phyloP scores from a whole-genome alignment of 192 early-diverging fungal species.

The Nowakowskiella sp. region DNA sequence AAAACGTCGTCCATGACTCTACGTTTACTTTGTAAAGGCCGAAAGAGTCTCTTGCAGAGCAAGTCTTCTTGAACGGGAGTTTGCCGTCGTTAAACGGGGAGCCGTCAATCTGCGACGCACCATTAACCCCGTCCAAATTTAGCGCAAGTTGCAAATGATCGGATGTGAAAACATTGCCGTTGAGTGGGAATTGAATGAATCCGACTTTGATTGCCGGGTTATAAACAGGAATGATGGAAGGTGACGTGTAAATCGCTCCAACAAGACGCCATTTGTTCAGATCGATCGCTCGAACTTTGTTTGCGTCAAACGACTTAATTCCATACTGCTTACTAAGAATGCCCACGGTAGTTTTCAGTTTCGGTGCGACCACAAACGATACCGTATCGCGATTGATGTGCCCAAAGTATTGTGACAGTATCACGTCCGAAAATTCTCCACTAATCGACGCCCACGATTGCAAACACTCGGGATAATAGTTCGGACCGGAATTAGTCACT shows the following conservation, averaged over 20 bases:
- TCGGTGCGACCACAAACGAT: neutral
- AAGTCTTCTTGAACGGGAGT: too few relatives aligned
- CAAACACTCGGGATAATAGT: conserved; percentile 25
- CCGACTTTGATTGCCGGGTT: conserved; percentile 35
- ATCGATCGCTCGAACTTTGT: conserved; percentile 10
- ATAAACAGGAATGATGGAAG: conserved; percentile 39
- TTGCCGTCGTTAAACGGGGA: too few relatives aligned
- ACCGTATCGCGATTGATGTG: conserved; percentile 44
- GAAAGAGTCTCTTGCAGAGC: too few relatives aligned
- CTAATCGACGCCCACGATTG: conserved; percentile 25
- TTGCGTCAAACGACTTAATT: conserved; percentile 21
- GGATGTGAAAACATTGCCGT: too few relatives aligned
- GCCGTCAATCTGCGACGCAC: too few relatives aligned
- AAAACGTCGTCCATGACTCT: too few relatives aligned
- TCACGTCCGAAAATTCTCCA: conserved; percentile 40
- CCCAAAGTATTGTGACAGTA: conserved; percentile 35
- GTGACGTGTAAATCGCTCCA: conserved; percentile 23
- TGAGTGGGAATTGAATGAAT: conserved; percentile 13
- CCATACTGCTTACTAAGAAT: conserved; percentile 23
- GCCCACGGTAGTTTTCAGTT: neutral
- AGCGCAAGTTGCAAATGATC: too few relatives aligned
- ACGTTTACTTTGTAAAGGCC: too few relatives aligned
- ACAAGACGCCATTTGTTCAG: conserved; percentile 7
- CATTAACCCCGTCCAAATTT: too few relatives aligned
- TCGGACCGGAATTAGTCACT: conserved; percentile 4